These are phyloP conservation scores for Botrytis deweyae DNA, from an alignment of 2,329 filamentous ascomycete genomes.

Conservation along the genomic window DNA sequence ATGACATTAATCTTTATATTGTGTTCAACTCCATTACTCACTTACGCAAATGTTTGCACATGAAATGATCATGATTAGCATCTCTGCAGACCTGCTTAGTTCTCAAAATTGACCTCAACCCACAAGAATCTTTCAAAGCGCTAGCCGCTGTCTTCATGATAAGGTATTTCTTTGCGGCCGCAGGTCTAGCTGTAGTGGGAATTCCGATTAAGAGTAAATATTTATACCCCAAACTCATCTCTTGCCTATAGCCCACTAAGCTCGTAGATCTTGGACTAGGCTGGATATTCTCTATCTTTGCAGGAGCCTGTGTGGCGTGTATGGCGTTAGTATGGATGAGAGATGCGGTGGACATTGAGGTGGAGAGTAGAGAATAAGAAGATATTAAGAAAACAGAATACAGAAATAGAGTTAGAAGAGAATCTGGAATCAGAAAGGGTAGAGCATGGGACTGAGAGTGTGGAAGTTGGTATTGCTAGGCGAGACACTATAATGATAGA, in stretches of 20 bases:
- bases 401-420: neutral
- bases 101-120: constrained; percentile 19
- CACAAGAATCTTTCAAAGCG: constrained; percentile 14
- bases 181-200: constrained; percentile 16
- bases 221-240: neutral
- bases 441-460: neutral
- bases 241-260: neutral
- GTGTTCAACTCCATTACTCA: neutral
- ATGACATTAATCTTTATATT: neutral
- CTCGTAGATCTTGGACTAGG: neutral
- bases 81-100: neutral
- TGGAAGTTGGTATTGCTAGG: too few relatives aligned
- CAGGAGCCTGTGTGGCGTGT: neutral
- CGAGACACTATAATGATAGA: neutral
- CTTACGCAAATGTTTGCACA: neutral
- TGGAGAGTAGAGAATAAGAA: neutral
- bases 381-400: neutral
- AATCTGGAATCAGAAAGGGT: neutral
- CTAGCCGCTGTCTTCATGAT: constrained; percentile 21
- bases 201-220: neutral
- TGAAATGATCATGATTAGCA: neutral
- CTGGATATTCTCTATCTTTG: neutral
- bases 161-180: constrained; percentile 17
- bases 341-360: neutral
- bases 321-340: neutral